Base-by-base conservation (phyloP, 768 basidiomycete genomes). In the Boletus eberwhitei region DNA sequence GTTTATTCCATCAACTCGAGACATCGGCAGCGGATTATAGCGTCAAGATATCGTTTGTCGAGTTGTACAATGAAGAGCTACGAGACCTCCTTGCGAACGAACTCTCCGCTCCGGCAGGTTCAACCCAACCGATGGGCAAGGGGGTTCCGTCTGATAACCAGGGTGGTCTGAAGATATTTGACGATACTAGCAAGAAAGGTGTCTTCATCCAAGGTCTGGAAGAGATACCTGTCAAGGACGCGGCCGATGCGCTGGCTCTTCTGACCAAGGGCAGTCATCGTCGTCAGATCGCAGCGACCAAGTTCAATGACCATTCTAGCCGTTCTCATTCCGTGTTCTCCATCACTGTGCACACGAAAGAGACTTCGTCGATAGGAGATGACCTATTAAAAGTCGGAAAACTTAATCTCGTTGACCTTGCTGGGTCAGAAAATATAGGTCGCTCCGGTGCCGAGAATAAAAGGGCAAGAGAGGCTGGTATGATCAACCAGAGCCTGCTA, bases 271-370 rank as follows among this genome's bases (percentile, higher is more conserved):
- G 97, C 43, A 93, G 90, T 55, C 82, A 92, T 55, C 82, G 94
- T 36, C 78, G 97, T 50, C 94, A 98, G 72, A 91, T 92, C 42
- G 97, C 95, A 0, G 86, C 92, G 9, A 98, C 97, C 21, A 95
- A 94, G 69, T 96, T 98, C 79, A 99, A 99, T 68, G 93, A 98
- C 65, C 90, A 93, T 61, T 96, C 93, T 5, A 91, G 94, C 73
- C 93, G 97, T 14, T 98, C 97, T 0, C 97, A 99, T 68, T 97
- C 95, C 1, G 88, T 99, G 16, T 98, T 99, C 71, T 90, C 93
- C n/a, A 84, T 99, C 62, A 93, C 92, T 0, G 88, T 99, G 0
- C 93, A 97, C 65, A 83, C 85, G 59, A 98, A 95, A 64, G 94
- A 97, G 67, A 81, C 82, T 1, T 83, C 85, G 1, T 69, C 79